Base-by-base conservation (phyloP, 75 land plant species). In the Isoetes taiwanensis region DNA sequence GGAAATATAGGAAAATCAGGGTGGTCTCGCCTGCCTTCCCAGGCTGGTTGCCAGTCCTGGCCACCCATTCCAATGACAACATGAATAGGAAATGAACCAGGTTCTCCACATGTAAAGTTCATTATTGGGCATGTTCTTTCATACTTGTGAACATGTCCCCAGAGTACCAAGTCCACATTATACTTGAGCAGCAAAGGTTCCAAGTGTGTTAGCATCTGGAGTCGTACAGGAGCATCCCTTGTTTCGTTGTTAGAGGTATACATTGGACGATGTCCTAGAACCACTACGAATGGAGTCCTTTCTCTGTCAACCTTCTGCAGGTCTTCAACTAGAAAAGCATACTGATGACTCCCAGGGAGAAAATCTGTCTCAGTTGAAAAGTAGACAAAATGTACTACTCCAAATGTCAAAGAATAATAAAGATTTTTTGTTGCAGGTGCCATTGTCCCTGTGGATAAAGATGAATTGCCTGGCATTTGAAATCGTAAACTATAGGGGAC, bases 21-120 rank as follows among this genome's bases (percentile, higher is more conserved):
- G 31, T 81, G 96, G 32, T 82, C 81, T 21, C 60, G 43, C 42
- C 96, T 69, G 19, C 90, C 86, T 32, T 85, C 70, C 78, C 90
- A 86, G 0, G 48, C 68, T 3, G 86, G 58, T 34, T 89, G 90
- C 83, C 78, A 85, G 64, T 89, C 96, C 66, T 82, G 86, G 14
- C 96, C 96, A 6, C 71, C 96, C 96, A 89, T 89, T 28, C 96
- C 96, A 46, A 89, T 89, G 43, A 89, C 96, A 24, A 89, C 28
- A 62, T 89, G 96, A 4, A 85, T 72, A 3, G 90, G 75, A 14
- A 60, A 65, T 31, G 56, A 55, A 30, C 53, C 69, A 26, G 3
- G 10, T 10, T 40, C 64, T 57, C 75, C 77, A 67, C 96, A 89
- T 3, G 76, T 73, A 53, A 52, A 68, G 64, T 89, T 89, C 30